A percentile compares a stretch with the other conserved stretches of the same genome.
Conservation (phyloP, 345 rosid genomes). For the Psidium friedrichsthalianum region DNA sequence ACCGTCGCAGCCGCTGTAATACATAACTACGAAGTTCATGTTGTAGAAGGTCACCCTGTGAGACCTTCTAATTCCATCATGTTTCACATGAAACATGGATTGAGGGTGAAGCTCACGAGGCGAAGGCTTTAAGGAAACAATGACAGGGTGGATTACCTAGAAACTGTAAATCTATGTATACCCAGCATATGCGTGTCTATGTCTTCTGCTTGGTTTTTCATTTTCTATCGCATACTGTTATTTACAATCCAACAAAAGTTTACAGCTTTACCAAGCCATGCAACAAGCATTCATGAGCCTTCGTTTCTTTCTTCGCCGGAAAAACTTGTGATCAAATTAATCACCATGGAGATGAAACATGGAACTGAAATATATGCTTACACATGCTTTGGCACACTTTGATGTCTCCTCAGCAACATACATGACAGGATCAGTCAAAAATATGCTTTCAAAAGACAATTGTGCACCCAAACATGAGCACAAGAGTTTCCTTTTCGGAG, state of each 20-base stretch:
- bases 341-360: not conserved
- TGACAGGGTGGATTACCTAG: not conserved
- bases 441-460: not conserved
- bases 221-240: not conserved
- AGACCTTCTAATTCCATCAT: conserved; percentile 21
- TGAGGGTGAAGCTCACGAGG: conserved; percentile 20
- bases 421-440: not conserved
- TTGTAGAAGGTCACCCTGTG: conserved; percentile 24
- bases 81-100: conserved; percentile 41
- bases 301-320: not conserved
- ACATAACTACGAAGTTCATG: conserved; percentile 22
- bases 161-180: not conserved
- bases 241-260: not conserved
- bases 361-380: not conserved
- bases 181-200: not conserved
- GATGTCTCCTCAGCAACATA: not conserved
- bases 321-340: not conserved
- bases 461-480: not conserved
- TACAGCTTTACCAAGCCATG: not conserved
- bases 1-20: conserved; percentile 24
- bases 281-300: not conserved
- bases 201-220: not conserved
- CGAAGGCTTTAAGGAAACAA: not conserved
- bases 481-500: not conserved
- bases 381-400: not conserved